phyloP scores from a whole-genome alignment of 768 basidiomycete genomes.

The Cystofilobasidium ferigula region DNA sequence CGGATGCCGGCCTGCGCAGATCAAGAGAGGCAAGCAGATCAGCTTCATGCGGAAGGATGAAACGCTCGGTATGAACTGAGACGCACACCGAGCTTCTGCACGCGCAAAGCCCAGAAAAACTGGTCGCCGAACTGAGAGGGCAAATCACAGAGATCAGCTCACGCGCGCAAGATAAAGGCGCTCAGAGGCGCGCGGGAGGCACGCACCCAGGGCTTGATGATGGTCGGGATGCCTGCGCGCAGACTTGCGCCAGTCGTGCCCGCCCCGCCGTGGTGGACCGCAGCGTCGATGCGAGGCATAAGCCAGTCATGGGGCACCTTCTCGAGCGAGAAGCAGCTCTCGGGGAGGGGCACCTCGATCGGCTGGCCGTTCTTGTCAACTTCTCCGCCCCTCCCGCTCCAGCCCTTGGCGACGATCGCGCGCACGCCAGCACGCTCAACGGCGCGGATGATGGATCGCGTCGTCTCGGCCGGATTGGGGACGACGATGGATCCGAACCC shows the following conservation, averaged over 20 bases:
- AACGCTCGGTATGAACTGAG: not conserved
- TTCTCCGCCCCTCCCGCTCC: slow-evolving; percentile 46
- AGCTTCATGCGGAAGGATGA: slow-evolving; percentile 31
- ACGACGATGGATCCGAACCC: slow-evolving; percentile 60
- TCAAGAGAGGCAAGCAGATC: slow-evolving; percentile 28
- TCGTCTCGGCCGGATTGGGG: slow-evolving; percentile 49
- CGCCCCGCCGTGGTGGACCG: slow-evolving; percentile 58
- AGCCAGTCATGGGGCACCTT: slow-evolving; percentile 53
- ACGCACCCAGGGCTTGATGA: slow-evolving; percentile 63
- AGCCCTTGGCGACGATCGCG: slow-evolving; percentile 58
- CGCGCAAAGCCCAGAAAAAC: slow-evolving; percentile 55
- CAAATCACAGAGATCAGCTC: slow-evolving; percentile 18
- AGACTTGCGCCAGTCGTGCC: slow-evolving; percentile 61
- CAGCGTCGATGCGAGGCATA: slow-evolving; percentile 48
- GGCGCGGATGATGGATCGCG: slow-evolving; percentile 50
- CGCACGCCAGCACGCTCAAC: slow-evolving; percentile 55
- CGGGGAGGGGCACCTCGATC: slow-evolving; percentile 32
- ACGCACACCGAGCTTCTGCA: slow-evolving; percentile 52
- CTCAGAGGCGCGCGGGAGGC: slow-evolving; percentile 32
- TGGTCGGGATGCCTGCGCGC: slow-evolving; percentile 46
- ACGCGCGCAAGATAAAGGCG: not conserved
- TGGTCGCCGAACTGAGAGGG: slow-evolving; percentile 42
- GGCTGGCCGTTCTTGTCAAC: slow-evolving; percentile 13
- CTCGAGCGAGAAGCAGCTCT: slow-evolving; percentile 40
- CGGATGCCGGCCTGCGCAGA: slow-evolving; percentile 39